phyloP scores from a whole-genome alignment of 805 yeast species.

The Candida coquimbonensis region DNA sequence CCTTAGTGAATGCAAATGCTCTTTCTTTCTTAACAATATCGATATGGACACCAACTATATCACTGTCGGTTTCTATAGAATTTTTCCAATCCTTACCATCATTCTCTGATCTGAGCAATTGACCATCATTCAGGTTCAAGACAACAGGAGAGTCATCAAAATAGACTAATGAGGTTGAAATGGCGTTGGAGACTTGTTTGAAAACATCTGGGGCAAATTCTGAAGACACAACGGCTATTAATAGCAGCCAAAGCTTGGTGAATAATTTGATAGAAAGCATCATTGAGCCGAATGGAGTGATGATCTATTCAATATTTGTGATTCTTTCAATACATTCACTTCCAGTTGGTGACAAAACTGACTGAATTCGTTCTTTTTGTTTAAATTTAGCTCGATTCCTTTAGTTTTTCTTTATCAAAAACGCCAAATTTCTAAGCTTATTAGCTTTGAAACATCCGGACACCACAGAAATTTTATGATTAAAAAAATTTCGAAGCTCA shows the following conservation, averaged over 20 bases:
- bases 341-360: background rate
- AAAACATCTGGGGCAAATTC: slow-evolving; percentile 23
- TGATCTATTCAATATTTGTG: too few species aligned
- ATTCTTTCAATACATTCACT: background rate
- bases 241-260: background rate
- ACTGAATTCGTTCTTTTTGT: too few species aligned
- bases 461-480: slow-evolving; percentile 1
- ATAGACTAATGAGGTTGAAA: slow-evolving; percentile 18
- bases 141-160: slow-evolving; percentile 28
- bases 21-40: slow-evolving; percentile 31
- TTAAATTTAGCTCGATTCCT: background rate
- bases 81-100: slow-evolving; percentile 39
- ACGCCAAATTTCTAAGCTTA: background rate
- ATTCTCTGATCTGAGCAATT: slow-evolving; percentile 39
- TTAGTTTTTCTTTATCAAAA: background rate
- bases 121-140: slow-evolving; percentile 16
- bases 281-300: background rate
- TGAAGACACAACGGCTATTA: slow-evolving; percentile 1
- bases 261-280: background rate
- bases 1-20: slow-evolving; percentile 33
- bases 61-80: slow-evolving; percentile 23
- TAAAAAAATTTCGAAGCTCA: slow-evolving; percentile 3
- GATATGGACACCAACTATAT: slow-evolving; percentile 18
- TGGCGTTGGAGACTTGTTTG: background rate
- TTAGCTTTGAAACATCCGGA: slow-evolving; percentile 1